phyloP scores from a whole-genome alignment of 2,329 filamentous ascomycete species.

The Iodosphaeria phyllophila region DNA sequence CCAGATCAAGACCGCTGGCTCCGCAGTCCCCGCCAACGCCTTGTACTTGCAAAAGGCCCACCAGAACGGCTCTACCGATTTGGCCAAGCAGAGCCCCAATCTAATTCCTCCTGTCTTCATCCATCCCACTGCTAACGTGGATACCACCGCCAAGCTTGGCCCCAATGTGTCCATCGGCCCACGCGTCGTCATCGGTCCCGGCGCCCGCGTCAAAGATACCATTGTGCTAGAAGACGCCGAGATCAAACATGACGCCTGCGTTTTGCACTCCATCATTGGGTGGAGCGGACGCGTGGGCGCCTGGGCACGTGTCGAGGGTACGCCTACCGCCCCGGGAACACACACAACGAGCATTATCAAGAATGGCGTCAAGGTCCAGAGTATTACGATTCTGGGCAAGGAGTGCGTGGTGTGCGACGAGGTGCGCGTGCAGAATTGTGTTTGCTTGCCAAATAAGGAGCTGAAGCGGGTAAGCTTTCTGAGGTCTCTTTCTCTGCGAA shows the following conservation, averaged over 20 bases:
- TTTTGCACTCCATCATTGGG: conserved; percentile 89
- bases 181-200: conserved; percentile 67
- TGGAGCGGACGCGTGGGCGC: conserved; percentile 92
- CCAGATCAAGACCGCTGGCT: conserved; percentile 98
- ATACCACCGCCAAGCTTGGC: conserved; percentile 88
- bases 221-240: conserved; percentile 91
- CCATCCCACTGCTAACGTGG: conserved; percentile 75
- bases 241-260: conserved; percentile 91
- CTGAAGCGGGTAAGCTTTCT: conserved; percentile 62
- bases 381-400: conserved; percentile 92
- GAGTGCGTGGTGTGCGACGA: conserved; percentile 90
- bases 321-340: conserved; percentile 68
- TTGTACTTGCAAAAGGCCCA: conserved; percentile 90
- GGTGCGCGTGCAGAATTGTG: conserved; percentile 90
- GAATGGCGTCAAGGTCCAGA: conserved; percentile 97
- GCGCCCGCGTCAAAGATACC: conserved; percentile 83
- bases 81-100: conserved; percentile 66
- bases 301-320: conserved; percentile 97
- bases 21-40: conserved; percentile 88
- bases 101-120: conserved; percentile 90
- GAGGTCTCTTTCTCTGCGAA: neutral
- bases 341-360: conserved; percentile 92
- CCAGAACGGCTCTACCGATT: conserved; percentile 65
- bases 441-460: conserved; percentile 96
- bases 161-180: conserved; percentile 94